Percentiles rank a stretch among this genome's conserved stretches.
phyloP scores from a whole-genome alignment of 2,329 filamentous ascomycete species.

The Fusarium pseudocircinatum region DNA sequence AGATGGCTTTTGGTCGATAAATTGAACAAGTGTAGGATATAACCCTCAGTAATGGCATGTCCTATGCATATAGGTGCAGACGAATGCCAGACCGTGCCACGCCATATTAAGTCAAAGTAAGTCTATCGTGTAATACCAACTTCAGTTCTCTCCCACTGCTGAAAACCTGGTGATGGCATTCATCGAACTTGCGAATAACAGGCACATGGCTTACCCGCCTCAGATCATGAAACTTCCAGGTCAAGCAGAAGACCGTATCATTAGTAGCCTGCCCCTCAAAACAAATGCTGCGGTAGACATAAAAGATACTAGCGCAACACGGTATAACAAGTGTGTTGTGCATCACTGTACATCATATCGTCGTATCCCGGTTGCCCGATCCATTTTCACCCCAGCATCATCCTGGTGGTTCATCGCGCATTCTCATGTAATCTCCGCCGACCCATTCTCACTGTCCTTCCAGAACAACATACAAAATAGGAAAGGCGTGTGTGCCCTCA shows the following conservation, averaged over 20 bases:
- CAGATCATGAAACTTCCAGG: neutral
- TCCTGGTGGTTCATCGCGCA: slow-evolving; percentile 30
- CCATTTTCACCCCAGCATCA: slow-evolving; percentile 21
- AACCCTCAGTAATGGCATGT: neutral
- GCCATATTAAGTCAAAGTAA: neutral
- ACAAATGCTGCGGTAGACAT: neutral
- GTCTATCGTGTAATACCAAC: neutral
- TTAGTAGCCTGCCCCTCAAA: neutral
- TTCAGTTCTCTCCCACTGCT: neutral
- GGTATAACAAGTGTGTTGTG: neutral
- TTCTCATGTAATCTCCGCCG: slow-evolving; percentile 39
- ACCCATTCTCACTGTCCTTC: slow-evolving; percentile 31
- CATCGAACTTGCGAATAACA: neutral
- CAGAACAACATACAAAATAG: slow-evolving; percentile 28
- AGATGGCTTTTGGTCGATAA: slow-evolving; percentile 14
- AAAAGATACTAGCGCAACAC: neutral
- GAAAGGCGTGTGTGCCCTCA: slow-evolving; percentile 7
- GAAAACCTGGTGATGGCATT: slow-evolving; percentile 28
- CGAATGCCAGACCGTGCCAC: neutral
- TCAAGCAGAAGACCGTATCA: neutral
- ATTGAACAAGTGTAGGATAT: slow-evolving; percentile 12
- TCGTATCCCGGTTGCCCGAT: slow-evolving; percentile 17
- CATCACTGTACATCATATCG: slow-evolving; percentile 16
- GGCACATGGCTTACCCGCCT: neutral
- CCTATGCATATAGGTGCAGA: neutral